Base-by-base conservation (phyloP, 768 basidiomycete genomes). In the Crepidotus variabilis region DNA sequence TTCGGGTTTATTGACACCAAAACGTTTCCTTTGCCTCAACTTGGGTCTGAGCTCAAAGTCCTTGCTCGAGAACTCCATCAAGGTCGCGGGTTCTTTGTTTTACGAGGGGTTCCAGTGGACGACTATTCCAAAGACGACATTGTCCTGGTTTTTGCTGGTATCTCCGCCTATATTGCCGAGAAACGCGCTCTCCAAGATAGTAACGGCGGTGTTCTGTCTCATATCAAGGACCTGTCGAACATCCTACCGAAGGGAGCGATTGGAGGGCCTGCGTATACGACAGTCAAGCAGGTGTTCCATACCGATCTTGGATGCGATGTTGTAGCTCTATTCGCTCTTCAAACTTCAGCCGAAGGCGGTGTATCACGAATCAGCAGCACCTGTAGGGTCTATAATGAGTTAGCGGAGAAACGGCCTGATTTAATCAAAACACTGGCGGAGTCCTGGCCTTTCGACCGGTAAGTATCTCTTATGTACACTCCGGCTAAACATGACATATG, bases 211-310 rank as follows among this genome's bases (percentile, higher is more conserved):
- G 68, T 80, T 9, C 73, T 78, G 9, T 73, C 76, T 0, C 76
- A 78, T 52, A 76, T 80, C 65, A 79, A 76, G 50, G 78, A 80
- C 58, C 70, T 80, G 24, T 72, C 71, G n/a, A 61, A 66, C 36
- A 69, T 67, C 39, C 70, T 74, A 34, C 64, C 71, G 24, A 68
- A 67, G 58, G 71, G 71, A 20, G 67, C 64, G 16, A 75, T 75
- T 48, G 74, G 74, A 2, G 72, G 73, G 23, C 71, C 79, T 2
- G 78, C 78, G 18, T 79, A 78, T 58, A 79, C 75, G 7, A 78
- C 77, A 2, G 77, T 77, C 61, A 75, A 75, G 61, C 79, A 81
- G 61, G 78, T 79, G 0, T 81, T 81, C 68, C 78, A 79, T 62
- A 78, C 77, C 2, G 78, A 79, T 46, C 57, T 59, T 53, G 71